phyloP scores from a whole-genome alignment of 179 eudicot species.

The Camellia oleifera region DNA sequence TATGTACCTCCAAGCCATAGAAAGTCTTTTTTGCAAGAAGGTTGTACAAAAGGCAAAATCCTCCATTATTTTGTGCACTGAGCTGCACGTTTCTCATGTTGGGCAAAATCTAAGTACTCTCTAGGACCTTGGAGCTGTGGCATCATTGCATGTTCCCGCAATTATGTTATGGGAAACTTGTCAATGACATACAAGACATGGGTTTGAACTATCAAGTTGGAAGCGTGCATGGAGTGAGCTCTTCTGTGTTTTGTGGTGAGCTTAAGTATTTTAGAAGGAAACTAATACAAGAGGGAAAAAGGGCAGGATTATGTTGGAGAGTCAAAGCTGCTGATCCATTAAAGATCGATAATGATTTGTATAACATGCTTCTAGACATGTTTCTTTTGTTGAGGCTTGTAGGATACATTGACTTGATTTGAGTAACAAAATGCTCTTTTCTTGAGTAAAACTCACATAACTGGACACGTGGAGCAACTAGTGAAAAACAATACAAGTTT shows the following conservation, averaged over 20 bases:
- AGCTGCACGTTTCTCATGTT: not conserved
- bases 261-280: not conserved
- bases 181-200: not conserved
- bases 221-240: not conserved
- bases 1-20: not conserved
- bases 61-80: not conserved
- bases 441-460: not conserved
- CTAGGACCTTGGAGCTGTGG: not conserved
- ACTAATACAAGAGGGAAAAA: not conserved
- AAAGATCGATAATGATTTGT: no score
- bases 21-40: not conserved
- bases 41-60: not conserved
- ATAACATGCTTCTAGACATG: not conserved
- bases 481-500: not conserved
- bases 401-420: not conserved
- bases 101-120: not conserved
- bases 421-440: not conserved
- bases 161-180: not conserved
- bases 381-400: conserved; percentile 3
- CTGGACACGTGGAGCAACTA: not conserved
- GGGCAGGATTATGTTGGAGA: not conserved
- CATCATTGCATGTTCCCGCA: not conserved
- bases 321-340: no score
- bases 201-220: not conserved
- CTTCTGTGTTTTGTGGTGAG: not conserved